Evolutionary conservation across 306 rosid species (phyloP), one percentile per base, ranked within the genome.

Genomic region (Rubus idaeus): DNA sequence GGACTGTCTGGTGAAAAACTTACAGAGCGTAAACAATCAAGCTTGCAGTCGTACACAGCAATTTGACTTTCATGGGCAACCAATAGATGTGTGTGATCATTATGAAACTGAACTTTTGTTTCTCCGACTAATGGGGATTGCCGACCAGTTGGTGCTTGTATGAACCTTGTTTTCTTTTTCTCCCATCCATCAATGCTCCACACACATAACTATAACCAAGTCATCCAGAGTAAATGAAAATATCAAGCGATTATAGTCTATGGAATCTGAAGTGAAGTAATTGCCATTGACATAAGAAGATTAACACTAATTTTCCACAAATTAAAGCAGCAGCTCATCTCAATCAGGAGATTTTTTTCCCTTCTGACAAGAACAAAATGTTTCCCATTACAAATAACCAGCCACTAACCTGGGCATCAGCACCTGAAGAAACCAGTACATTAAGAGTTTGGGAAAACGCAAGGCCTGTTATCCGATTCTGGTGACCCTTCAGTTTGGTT

Each of bases 161-260:
- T 77, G 75, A 80, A 84, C 77, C 83, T 80, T 13, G 84, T 10
- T 74, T 84, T 84, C 82, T 84, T 84, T 78, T 80, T 84, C 78
- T 84, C 87, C 87, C 87, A 84, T 46, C 80, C 87, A 73, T 84
- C 87, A 42, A 84, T 84, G 80, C 87, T 84, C 84, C 84, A 84
- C 49, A 80, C 78, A 42, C 84, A 84, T 56, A 84, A 69, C 87
- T 84, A 75, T 44, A 64, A 64, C 61, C 77, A 74, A 30, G 58
- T 50, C 63, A 50, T 44, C 47, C 5, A 80, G 64, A 58, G 10
- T 35, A 62, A 69, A 71, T 40, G 12, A 53, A 47, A 20, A 14
- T 46, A 6, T 74, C 65, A 10, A 23, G 35, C 41, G 47, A 39
- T 53, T n/a, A 65, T 11, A 60, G 37, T 16, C 26, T 44, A 69